Conservation (phyloP, 1,284 basidiomycete species). For the Trametes pubescens region DNA sequence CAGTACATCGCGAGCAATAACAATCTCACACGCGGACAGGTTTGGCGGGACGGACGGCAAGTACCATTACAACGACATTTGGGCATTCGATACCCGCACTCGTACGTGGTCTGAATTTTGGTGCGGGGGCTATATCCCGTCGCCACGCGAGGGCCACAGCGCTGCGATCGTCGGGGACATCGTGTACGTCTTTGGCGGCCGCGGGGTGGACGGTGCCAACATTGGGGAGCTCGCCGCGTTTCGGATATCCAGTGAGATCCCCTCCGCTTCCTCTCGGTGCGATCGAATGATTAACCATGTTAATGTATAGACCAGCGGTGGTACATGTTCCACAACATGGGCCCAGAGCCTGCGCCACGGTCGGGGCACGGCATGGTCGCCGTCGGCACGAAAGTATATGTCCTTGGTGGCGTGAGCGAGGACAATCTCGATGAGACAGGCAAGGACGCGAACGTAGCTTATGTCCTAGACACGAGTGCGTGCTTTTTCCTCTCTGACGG, state of each 20-base stretch:
- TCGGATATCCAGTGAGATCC: conserved; percentile 85
- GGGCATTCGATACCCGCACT: conserved; percentile 88
- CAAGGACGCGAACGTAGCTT: conserved; percentile 75
- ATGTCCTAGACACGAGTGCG: conserved; percentile 87
- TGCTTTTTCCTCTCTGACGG: conserved; percentile 17
- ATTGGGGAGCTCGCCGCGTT: conserved; percentile 94
- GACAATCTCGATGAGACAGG: conserved; percentile 51
- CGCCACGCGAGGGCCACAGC: conserved; percentile 93
- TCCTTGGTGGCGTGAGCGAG: conserved; percentile 70
- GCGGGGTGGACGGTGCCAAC: conserved; percentile 96
- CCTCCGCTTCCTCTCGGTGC: too few species aligned
- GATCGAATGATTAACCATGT: too few species aligned
- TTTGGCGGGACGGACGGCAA: conserved; percentile 97
- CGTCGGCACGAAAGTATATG: conserved; percentile 69
- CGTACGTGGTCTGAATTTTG: conserved; percentile 88
- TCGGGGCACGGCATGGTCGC: conserved; percentile 77
- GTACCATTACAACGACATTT: conserved; percentile 98
- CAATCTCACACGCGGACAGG: conserved; percentile 47
- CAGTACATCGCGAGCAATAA: not conserved
- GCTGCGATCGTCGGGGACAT: conserved; percentile 84
- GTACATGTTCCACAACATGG: conserved; percentile 99
- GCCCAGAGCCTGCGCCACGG: conserved; percentile 68
- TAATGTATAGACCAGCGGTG: conserved; percentile 66
- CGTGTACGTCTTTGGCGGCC: conserved; percentile 91
- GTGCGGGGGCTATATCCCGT: conserved; percentile 97